A percentile compares a stretch with the other conserved stretches of the same genome.
Conservation (phyloP, 305 asterid genomes). For the Solanum aculeatissimum region DNA sequence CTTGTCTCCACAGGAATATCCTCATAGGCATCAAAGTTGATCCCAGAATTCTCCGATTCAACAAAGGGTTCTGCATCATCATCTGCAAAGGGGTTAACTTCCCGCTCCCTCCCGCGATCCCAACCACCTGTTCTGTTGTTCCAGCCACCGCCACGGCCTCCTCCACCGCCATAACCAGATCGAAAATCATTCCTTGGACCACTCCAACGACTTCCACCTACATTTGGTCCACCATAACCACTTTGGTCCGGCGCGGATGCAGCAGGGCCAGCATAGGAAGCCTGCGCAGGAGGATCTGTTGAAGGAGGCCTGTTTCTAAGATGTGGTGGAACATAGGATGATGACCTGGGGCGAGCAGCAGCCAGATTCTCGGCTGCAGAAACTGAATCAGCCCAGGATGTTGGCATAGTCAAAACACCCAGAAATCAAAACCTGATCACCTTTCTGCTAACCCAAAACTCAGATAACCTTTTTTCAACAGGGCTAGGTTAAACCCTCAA, state of each 20-base stretch:
- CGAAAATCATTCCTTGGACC: constrained; percentile 9
- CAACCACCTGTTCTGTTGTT: constrained; percentile 11
- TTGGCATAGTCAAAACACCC: constrained; percentile 7
- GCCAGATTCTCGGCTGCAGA: constrained; percentile 9
- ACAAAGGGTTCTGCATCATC: background rate
- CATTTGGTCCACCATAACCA: constrained; percentile 6
- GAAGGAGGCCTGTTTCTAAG: constrained; percentile 9
- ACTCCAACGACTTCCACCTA: constrained; percentile 8
- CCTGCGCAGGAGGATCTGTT: background rate
- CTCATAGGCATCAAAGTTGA: constrained; percentile 17
- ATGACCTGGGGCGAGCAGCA: background rate
- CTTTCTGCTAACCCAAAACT: background rate
- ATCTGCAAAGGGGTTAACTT: constrained; percentile 10
- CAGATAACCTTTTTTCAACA: background rate
- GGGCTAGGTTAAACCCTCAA: background rate
- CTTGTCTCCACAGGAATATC: constrained; percentile 22
- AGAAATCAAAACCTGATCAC: background rate
- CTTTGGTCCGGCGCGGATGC: background rate
- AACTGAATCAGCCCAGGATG: constrained; percentile 24
- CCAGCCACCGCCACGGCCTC: constrained; percentile 14
- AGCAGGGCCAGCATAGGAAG: background rate
- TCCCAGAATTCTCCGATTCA: constrained; percentile 14
- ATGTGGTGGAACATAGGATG: constrained; percentile 14
- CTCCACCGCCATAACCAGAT: constrained; percentile 10
- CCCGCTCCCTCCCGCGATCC: constrained; percentile 7